Conservation (phyloP, 345 rosid species). For the Pistacia atlantica region DNA sequence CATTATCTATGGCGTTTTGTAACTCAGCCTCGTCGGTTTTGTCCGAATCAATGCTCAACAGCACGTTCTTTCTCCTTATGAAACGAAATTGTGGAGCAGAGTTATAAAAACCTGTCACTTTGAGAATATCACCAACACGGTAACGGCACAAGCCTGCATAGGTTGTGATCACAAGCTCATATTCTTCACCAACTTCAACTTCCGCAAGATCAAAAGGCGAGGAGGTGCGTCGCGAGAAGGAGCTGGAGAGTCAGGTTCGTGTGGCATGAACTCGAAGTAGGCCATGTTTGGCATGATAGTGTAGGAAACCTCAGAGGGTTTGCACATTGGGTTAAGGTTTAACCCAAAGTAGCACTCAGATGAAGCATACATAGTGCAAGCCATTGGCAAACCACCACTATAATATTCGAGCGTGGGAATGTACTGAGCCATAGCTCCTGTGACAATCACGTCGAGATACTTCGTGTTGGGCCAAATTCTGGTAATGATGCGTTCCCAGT, state of each 20-base stretch:
- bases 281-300: conserved; percentile 95
- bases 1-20: conserved; percentile 74
- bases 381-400: conserved; percentile 75
- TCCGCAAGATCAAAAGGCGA: conserved; percentile 65
- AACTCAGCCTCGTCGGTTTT: conserved; percentile 92
- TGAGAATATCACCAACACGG: conserved; percentile 86
- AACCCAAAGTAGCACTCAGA: conserved; percentile 94
- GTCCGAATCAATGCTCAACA: conserved; percentile 81
- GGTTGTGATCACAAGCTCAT: conserved; percentile 81
- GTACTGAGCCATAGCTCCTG: conserved; percentile 97
- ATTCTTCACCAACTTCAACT: conserved; percentile 71
- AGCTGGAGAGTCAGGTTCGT: conserved; percentile 7
- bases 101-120: conserved; percentile 73
- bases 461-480: conserved; percentile 89
- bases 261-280: conserved; percentile 79
- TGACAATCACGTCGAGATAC: conserved; percentile 89
- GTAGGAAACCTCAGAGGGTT: conserved; percentile 84
- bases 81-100: conserved; percentile 82
- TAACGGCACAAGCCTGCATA: conserved; percentile 81
- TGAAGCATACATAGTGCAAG: conserved; percentile 95
- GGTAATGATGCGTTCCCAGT: conserved; percentile 72
- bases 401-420: conserved; percentile 87
- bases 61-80: conserved; percentile 77
- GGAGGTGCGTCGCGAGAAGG: conserved; percentile 38
- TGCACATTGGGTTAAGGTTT: conserved; percentile 75